Conservation (phyloP, 1,139 yeast species). For the Saccharomyces hybrid region DNA sequence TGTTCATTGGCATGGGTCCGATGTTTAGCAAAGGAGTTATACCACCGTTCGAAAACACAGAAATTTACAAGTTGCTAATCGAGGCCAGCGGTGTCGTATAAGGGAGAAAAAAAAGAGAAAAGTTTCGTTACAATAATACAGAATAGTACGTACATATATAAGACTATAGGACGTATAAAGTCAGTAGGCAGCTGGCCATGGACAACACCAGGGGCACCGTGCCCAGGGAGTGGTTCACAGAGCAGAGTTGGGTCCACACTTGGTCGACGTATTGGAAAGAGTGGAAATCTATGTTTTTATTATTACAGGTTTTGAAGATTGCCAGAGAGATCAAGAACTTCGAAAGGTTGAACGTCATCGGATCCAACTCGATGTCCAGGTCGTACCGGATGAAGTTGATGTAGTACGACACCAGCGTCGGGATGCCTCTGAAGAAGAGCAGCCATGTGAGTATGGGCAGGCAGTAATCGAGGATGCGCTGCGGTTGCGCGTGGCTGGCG, state of each 20-base stretch:
- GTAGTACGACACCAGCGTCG: constrained; percentile 24
- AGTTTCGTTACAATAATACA: constrained; percentile 2
- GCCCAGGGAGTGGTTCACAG: constrained; percentile 15
- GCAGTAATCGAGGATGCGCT: background rate
- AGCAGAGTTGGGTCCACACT: constrained; percentile 8
- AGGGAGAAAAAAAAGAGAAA: background rate
- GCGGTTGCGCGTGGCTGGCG: background rate
- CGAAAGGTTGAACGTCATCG: constrained; percentile 26
- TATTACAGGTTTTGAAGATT: constrained; percentile 1
- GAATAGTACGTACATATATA: constrained; percentile 4
- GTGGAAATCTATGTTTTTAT: background rate
- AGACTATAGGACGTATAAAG: constrained; percentile 18
- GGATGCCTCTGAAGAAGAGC: constrained; percentile 15
- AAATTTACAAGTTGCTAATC: constrained; percentile 34
- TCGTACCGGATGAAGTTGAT: constrained; percentile 30
- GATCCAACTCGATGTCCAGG: constrained; percentile 24
- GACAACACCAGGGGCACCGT: constrained; percentile 20
- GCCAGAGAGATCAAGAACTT: constrained; percentile 15
- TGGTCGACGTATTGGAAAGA: background rate
- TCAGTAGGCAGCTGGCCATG: constrained; percentile 17
- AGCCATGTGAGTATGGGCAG: constrained; percentile 17
- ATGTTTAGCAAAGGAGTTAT: constrained; percentile 45
- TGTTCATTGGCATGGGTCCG: constrained; percentile 75
- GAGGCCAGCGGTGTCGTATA: background rate
- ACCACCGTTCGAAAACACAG: constrained; percentile 61